A percentile compares a stretch with the other conserved stretches of the same genome.
Conservation (phyloP, 2,329 filamentous ascomycete species). For the Xylariaceae sp. region DNA sequence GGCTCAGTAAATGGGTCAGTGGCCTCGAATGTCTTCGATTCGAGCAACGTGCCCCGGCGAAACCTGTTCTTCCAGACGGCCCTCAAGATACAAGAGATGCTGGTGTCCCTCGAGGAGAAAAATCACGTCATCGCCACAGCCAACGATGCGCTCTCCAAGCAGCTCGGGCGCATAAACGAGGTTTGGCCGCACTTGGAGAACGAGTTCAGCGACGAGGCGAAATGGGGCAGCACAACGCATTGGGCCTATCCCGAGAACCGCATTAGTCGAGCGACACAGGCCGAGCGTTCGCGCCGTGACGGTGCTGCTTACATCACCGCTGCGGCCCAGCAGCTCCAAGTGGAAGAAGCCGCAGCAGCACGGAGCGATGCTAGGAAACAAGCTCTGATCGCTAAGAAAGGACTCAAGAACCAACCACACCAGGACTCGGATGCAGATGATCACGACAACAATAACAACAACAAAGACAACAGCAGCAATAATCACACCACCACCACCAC, state of each 20-base stretch:
- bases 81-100: slow-evolving; percentile 74
- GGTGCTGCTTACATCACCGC: slow-evolving; percentile 74
- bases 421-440: slow-evolving; percentile 81
- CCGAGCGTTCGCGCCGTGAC: slow-evolving; percentile 74
- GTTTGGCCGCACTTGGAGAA: slow-evolving; percentile 81
- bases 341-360: slow-evolving; percentile 75
- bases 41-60: slow-evolving; percentile 61
- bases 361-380: slow-evolving; percentile 83
- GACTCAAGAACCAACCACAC: slow-evolving; percentile 63
- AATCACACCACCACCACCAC: too few relatives aligned
- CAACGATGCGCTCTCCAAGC: slow-evolving; percentile 81
- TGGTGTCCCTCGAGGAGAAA: slow-evolving; percentile 92
- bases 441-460: slow-evolving; percentile 35
- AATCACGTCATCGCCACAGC: slow-evolving; percentile 94
- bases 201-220: slow-evolving; percentile 92
- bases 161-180: slow-evolving; percentile 78
- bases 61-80: slow-evolving; percentile 76
- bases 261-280: slow-evolving; percentile 57
- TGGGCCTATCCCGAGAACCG: slow-evolving; percentile 94
- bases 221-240: slow-evolving; percentile 84
- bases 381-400: slow-evolving; percentile 72
- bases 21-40: slow-evolving; percentile 46
- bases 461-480: too few relatives aligned
- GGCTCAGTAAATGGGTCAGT: slow-evolving; percentile 42
- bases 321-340: slow-evolving; percentile 62